Conservation (phyloP, 192 early-diverging fungal genomes). For the Entophlyctis luteolus region DNA sequence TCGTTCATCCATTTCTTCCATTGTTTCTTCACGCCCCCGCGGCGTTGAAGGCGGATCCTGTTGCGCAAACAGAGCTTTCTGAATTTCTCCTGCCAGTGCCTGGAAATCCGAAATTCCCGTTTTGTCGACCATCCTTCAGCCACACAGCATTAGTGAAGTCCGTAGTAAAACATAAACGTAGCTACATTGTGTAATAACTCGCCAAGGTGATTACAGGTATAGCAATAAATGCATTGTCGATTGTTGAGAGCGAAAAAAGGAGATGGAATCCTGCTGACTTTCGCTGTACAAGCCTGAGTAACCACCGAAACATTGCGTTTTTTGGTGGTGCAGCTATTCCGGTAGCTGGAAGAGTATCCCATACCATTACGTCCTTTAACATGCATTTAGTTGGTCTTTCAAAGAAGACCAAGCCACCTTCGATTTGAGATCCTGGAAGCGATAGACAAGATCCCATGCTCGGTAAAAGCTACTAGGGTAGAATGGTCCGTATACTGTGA, state of each 20-base stretch:
- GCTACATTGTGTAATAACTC: neutral
- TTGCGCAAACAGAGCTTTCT: neutral
- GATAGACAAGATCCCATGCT: constrained; percentile 13
- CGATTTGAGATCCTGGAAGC: constrained; percentile 4
- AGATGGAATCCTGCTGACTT: constrained; percentile 6
- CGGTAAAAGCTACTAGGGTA: neutral
- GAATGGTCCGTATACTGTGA: constrained; percentile 1
- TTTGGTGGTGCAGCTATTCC: neutral
- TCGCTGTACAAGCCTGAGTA: neutral
- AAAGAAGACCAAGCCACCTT: too few species aligned
- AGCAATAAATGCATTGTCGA: neutral
- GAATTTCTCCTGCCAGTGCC: neutral
- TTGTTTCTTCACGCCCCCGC: neutral
- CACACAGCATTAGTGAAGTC: neutral
- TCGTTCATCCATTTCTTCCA: constrained; percentile 4
- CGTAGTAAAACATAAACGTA: neutral
- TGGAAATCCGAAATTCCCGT: neutral
- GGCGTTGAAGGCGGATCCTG: neutral
- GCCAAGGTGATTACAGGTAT: neutral
- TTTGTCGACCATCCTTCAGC: neutral
- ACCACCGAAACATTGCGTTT: neutral
- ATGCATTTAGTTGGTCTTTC: too few species aligned
- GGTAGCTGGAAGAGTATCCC: neutral
- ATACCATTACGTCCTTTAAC: neutral
- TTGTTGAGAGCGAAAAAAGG: neutral